Evolutionary conservation across 768 basidiomycete genomes (phyloP), one percentile per base, ranked within the genome.

Genomic region (Suillus paluster): DNA sequence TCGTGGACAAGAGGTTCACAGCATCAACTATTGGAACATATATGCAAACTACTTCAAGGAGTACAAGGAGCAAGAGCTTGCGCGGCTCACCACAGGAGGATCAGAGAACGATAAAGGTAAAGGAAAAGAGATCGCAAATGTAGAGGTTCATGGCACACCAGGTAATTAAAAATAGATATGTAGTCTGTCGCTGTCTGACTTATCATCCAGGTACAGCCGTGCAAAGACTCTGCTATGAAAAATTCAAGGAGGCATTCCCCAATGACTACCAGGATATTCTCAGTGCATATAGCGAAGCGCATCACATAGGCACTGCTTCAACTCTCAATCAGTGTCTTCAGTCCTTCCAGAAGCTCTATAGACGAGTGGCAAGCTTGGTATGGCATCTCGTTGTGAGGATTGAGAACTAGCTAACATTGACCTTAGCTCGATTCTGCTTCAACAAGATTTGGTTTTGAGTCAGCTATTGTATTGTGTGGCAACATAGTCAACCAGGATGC

Each of bases 401-500:
- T 42, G 41, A 42, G 41, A 42, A 17, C 41, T 5, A n/a, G 41
- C 41, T 42, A 42, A 42, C 41, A 42, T n/a, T 42, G 7, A 42
- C 19, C 15, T 42, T 19, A 52, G 64, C 53, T 65, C 12, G 58
- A 65, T 11, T 19, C 12, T 1, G 49, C 36, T 3, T 52, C 42
- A 10, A 58, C 36, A 4, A 49, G 50, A 19, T 55, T 63, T 46
- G 58, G 58, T 3, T 65, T 65, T 23, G 62, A 65, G 25, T 34
- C 57, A 1, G 58, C 64, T 1, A 1, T 65, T 3, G 57, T 65
- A 3, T 45, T 65, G 46, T 63, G 61, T 21, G 58, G 64, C 2
- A 65, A 58, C 1, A 42, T 53, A 7, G 44, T 65, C 9, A 59
- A 65, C 27, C 48, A 65, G 25, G 64, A 65, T 25, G 42, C 34